Conservation (phyloP, 805 yeast species). For the Candida ovalis region DNA sequence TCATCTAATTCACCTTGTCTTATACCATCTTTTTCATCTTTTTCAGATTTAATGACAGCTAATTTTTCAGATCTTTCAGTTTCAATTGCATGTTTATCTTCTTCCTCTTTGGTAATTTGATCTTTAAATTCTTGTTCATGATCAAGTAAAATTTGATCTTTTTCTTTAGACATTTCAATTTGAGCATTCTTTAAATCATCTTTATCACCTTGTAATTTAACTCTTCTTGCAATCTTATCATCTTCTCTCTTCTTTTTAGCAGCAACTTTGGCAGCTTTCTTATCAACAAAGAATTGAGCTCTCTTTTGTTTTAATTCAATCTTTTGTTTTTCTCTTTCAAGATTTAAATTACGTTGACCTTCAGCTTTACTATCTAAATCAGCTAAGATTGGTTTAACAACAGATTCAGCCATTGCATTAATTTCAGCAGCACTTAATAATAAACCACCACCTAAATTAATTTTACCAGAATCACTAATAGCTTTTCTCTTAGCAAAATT, state of each 20-base stretch:
- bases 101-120: constrained; percentile 37
- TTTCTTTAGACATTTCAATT: constrained; percentile 37
- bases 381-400: constrained; percentile 78
- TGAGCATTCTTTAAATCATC: constrained; percentile 44
- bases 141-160: constrained; percentile 38
- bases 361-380: constrained; percentile 70
- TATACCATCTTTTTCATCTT: constrained; percentile 39
- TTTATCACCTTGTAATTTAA: constrained; percentile 45
- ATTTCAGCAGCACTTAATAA: constrained; percentile 72
- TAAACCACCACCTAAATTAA: constrained; percentile 87
- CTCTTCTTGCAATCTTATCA: constrained; percentile 37
- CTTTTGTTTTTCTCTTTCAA: constrained; percentile 36
- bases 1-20: constrained; percentile 44
- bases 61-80: constrained; percentile 40
- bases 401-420: constrained; percentile 69
- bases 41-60: constrained; percentile 40
- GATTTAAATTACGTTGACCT: constrained; percentile 60
- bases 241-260: constrained; percentile 31
- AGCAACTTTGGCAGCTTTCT: constrained; percentile 35
- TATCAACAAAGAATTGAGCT: constrained; percentile 35
- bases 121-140: constrained; percentile 39
- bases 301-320: constrained; percentile 39
- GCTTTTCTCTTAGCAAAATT: constrained; percentile 53
- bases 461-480: constrained; percentile 42
- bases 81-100: constrained; percentile 38